Conservation (phyloP, 108 stramenopile species). For the Skeletonema marinoi region DNA sequence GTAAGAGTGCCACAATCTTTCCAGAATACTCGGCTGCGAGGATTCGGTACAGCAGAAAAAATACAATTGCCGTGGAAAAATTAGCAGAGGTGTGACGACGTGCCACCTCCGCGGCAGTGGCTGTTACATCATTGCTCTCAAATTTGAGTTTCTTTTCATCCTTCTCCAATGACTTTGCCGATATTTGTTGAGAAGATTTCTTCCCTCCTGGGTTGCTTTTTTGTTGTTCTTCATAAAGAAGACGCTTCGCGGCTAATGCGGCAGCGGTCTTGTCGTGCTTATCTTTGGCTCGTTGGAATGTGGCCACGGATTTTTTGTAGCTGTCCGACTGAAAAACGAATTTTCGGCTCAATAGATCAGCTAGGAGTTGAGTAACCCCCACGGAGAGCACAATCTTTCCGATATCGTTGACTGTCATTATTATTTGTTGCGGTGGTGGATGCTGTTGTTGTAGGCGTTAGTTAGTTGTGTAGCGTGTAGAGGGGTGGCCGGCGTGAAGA, state of each 20-base stretch:
- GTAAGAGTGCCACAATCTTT: slow-evolving; percentile 69
- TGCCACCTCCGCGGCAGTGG: slow-evolving; percentile 58
- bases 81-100: slow-evolving; percentile 53
- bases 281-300: slow-evolving; percentile 59
- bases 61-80: slow-evolving; percentile 58
- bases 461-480: too few species aligned
- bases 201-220: neutral
- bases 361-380: slow-evolving; percentile 54
- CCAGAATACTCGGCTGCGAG: slow-evolving; percentile 74
- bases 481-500: too few species aligned
- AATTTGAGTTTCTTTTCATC: slow-evolving; percentile 50
- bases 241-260: slow-evolving; percentile 32
- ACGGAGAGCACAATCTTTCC: slow-evolving; percentile 65
- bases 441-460: too few species aligned
- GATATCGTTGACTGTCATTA: slow-evolving; percentile 76
- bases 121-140: slow-evolving; percentile 60
- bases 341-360: slow-evolving; percentile 58
- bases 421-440: slow-evolving; percentile 14
- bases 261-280: slow-evolving; percentile 53
- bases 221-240: neutral
- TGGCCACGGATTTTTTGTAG: slow-evolving; percentile 53
- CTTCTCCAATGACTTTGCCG: slow-evolving; percentile 44
- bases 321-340: slow-evolving; percentile 58
- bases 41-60: slow-evolving; percentile 74
- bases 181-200: slow-evolving; percentile 23